These are phyloP conservation scores for Drosera capensis DNA, from an alignment of 148 eudicot species.

Conservation along the genomic window DNA sequence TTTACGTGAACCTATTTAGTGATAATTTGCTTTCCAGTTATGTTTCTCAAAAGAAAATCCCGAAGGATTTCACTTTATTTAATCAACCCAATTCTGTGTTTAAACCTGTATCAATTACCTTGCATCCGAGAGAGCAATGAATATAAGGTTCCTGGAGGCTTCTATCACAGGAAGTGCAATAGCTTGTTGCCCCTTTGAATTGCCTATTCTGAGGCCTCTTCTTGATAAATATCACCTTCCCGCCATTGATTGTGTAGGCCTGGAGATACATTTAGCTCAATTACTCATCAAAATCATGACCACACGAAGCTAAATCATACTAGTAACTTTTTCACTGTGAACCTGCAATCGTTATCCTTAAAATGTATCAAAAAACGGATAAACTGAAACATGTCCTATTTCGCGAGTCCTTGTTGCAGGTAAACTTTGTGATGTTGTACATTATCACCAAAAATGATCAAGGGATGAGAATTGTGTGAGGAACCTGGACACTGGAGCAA, in stretches of 20 bases:
- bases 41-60: too few relatives aligned
- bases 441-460: neutral
- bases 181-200: constrained; percentile 85
- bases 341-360: too few relatives aligned
- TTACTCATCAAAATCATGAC: too few relatives aligned
- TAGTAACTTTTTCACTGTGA: too few relatives aligned
- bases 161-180: constrained; percentile 93
- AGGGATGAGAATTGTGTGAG: neutral
- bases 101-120: constrained; percentile 28
- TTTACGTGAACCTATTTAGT: too few relatives aligned
- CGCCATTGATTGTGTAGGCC: constrained; percentile 91
- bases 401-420: too few relatives aligned
- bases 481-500: constrained; percentile 86
- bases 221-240: constrained; percentile 87
- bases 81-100: neutral
- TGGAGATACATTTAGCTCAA: constrained; percentile 2
- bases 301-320: too few relatives aligned
- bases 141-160: constrained; percentile 87
- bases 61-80: too few relatives aligned
- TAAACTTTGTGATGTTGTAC: neutral
- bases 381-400: too few relatives aligned
- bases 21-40: too few relatives aligned
- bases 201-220: constrained; percentile 96
- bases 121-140: constrained; percentile 97
- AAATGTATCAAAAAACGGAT: too few relatives aligned